phyloP scores from a whole-genome alignment of 495 filamentous ascomycete genomes.

The Peziza echinospora region DNA sequence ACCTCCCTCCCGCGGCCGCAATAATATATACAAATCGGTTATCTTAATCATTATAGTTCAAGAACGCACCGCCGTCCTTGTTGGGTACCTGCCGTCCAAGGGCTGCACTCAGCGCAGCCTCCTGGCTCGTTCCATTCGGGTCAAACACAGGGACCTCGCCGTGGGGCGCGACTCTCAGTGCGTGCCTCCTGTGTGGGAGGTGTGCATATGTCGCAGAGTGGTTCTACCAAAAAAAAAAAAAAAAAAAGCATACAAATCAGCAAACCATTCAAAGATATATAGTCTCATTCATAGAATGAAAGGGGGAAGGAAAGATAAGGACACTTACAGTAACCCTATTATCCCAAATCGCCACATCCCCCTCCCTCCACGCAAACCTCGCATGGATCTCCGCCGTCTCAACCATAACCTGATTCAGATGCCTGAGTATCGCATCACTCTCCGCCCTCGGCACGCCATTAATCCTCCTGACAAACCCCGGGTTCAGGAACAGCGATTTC shows the following conservation, averaged over 20 bases:
- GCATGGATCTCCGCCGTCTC: conserved; percentile 45
- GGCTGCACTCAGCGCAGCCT: conserved; percentile 31
- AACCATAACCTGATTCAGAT: conserved; percentile 40
- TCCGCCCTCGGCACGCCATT: conserved; percentile 50
- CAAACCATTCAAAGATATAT: conserved; percentile 1
- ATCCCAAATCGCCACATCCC: conserved; percentile 57
- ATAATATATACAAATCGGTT: no score
- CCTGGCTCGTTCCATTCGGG: conserved; percentile 33
- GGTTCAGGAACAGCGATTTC: conserved; percentile 62
- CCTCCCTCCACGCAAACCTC: conserved; percentile 47
- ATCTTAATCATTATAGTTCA: conserved; percentile 44
- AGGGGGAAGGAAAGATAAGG: no score
- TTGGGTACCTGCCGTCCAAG: conserved; percentile 32
- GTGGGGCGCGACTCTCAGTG: conserved; percentile 36
- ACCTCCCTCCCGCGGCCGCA: no score
- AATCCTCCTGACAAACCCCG: conserved; percentile 59
- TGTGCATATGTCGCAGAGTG: conserved; percentile 41
- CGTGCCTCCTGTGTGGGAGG: conserved; percentile 39
- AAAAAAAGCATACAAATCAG: no score
- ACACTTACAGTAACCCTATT: conserved; percentile 41
- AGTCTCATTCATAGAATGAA: neutral
- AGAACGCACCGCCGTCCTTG: conserved; percentile 37
- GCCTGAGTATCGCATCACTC: conserved; percentile 41
- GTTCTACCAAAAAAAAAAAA: no score
- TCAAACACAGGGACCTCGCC: conserved; percentile 36